These are phyloP conservation scores for Tulasnella sp. DNA, from an alignment of 768 basidiomycete genomes.

Conservation along the genomic window DNA sequence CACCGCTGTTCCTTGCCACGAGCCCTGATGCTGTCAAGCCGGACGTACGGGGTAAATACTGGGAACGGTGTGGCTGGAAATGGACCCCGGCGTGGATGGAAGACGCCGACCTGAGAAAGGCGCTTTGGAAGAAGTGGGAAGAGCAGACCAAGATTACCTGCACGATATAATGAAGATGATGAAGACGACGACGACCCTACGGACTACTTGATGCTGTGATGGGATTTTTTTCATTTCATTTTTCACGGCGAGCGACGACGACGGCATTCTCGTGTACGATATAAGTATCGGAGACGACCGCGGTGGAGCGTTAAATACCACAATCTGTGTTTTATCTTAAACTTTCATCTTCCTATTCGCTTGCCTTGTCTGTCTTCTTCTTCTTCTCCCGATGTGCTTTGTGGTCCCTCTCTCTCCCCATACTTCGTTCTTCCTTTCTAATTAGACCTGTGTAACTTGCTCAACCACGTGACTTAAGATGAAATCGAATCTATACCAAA, in stretches of 20 bases:
- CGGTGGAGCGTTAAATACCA: too few relatives aligned
- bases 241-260: too few relatives aligned
- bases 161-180: not conserved
- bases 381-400: too few relatives aligned
- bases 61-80: constrained; percentile 19
- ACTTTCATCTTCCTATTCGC: too few relatives aligned
- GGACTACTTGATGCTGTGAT: too few relatives aligned
- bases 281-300: too few relatives aligned
- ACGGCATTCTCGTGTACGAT: too few relatives aligned
- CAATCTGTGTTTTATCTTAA: too few relatives aligned
- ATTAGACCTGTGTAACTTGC: not conserved
- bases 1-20: constrained; percentile 10
- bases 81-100: constrained; percentile 20
- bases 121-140: constrained; percentile 14
- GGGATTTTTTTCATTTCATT: too few relatives aligned
- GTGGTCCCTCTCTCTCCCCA: not conserved
- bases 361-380: too few relatives aligned
- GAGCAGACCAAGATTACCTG: constrained; percentile 1
- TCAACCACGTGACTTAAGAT: not conserved
- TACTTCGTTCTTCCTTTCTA: not conserved
- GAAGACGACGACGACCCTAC: too few relatives aligned
- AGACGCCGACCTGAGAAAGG: constrained; percentile 7
- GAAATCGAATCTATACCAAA: not conserved
- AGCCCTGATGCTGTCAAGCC: not conserved
- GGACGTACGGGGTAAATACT: constrained; percentile 13